Conservation (phyloP, 2,329 filamentous ascomycete species). For the Acephala macrosclerotiorum region DNA sequence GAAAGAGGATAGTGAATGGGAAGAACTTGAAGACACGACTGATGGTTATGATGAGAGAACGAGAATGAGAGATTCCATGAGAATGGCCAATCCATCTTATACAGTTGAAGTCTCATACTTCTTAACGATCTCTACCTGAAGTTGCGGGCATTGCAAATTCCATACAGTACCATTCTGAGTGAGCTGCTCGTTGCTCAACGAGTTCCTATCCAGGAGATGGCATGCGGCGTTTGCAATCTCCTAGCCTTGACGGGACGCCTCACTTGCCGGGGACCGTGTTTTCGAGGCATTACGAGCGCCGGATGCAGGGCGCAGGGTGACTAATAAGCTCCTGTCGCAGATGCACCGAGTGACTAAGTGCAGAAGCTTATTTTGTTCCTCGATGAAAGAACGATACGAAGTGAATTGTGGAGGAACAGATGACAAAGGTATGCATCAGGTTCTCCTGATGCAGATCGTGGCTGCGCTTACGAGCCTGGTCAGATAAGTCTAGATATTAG, state of each 20-base stretch:
- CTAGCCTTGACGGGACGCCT: not conserved
- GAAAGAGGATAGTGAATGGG: not conserved
- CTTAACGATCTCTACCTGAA: not conserved
- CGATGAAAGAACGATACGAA: not conserved
- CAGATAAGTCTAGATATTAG: no score
- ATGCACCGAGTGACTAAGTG: not conserved
- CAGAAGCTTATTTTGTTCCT: not conserved
- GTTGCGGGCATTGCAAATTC: not conserved
- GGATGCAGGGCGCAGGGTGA: not conserved
- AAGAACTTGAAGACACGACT: not conserved
- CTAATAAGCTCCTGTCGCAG: not conserved
- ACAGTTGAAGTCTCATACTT: not conserved
- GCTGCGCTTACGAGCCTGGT: not conserved
- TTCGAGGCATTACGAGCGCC: not conserved
- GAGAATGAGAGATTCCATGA: not conserved
- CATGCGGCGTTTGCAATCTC: no score
- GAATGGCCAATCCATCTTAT: slow-evolving; percentile 2
- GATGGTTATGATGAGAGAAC: slow-evolving; percentile 1
- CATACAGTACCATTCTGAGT: not conserved
- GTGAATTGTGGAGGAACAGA: not conserved
- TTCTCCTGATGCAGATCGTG: not conserved
- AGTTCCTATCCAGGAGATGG: not conserved
- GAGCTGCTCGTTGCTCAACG: not conserved
- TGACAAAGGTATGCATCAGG: not conserved
- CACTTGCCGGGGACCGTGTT: not conserved